These are phyloP conservation scores for Phytophthora capsici DNA, from an alignment of 352 stramenopile species.

Conservation along the genomic window DNA sequence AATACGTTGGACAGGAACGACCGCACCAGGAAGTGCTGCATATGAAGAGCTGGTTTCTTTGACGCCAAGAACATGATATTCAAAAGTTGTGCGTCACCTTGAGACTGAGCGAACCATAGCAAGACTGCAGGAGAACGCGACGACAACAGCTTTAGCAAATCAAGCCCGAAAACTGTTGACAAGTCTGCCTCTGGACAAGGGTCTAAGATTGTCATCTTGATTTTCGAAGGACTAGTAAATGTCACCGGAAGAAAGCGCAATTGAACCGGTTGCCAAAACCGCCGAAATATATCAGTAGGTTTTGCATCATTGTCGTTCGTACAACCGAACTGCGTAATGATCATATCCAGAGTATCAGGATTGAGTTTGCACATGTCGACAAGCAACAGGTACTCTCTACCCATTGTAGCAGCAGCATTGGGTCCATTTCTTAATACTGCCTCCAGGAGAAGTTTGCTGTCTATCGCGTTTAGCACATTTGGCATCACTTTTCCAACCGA, in stretches of 20 bases:
- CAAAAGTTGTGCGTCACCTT: slow-evolving; percentile 18
- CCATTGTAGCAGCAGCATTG: slow-evolving; percentile 2
- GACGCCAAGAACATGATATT: slow-evolving; percentile 22
- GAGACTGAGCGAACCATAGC: slow-evolving; percentile 18
- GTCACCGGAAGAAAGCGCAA: slow-evolving; percentile 10
- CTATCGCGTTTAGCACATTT: slow-evolving; percentile 3
- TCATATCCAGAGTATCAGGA: slow-evolving; percentile 8
- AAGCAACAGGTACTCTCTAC: slow-evolving; percentile 26
- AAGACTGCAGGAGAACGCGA: background rate
- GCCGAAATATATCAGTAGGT: slow-evolving; percentile 8
- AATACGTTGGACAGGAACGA: slow-evolving; percentile 30
- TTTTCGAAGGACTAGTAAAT: background rate
- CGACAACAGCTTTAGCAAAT: slow-evolving; percentile 19
- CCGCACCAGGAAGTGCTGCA: slow-evolving; percentile 18
- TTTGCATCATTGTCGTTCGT: background rate
- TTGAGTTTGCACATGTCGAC: slow-evolving; percentile 7
- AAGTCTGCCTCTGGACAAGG: slow-evolving; percentile 2
- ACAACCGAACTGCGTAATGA: slow-evolving; percentile 7
- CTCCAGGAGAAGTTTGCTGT: slow-evolving; percentile 13
- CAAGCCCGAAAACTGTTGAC: slow-evolving; percentile 14
- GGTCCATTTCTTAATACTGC: slow-evolving; percentile 2
- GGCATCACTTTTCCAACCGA: slow-evolving; percentile 7
- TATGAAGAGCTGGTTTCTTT: slow-evolving; percentile 22
- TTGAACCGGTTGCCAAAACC: slow-evolving; percentile 21
- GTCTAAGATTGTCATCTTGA: slow-evolving; percentile 18